Percentiles rank a stretch among this genome's conserved stretches.
phyloP scores from a whole-genome alignment of 2,329 filamentous ascomycete species.

The Xylariales sp. region DNA sequence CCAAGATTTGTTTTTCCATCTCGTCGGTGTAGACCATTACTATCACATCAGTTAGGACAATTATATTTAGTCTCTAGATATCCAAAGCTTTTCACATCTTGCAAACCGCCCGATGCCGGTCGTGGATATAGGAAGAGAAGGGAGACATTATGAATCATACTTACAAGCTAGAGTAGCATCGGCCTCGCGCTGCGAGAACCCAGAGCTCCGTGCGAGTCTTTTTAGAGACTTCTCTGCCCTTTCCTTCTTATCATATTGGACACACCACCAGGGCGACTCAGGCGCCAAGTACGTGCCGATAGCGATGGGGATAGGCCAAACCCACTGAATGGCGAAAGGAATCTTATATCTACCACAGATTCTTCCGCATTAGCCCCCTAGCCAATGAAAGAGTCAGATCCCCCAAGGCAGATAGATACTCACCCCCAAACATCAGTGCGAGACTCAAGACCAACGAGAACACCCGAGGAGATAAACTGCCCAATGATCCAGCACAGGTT shows the following conservation, averaged over 20 bases:
- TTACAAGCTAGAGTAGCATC: constrained; percentile 47
- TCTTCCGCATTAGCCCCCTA: constrained; percentile 1
- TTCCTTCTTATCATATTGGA: constrained; percentile 42
- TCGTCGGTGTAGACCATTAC: constrained; percentile 58
- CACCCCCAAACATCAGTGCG: constrained; percentile 48
- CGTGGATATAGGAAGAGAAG: background rate
- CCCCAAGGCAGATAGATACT: constrained; percentile 25
- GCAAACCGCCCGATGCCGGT: background rate
- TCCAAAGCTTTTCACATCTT: background rate
- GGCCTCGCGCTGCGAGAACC: constrained; percentile 47
- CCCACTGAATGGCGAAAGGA: constrained; percentile 48
- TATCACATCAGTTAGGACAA: constrained; percentile 21
- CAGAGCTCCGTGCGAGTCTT: constrained; percentile 47
- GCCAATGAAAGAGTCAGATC: background rate
- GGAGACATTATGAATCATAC: constrained; percentile 19
- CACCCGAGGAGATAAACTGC: constrained; percentile 54
- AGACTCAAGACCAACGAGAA: constrained; percentile 43
- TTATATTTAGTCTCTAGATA: background rate
- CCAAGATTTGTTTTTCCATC: constrained; percentile 52
- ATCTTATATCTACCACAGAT: constrained; percentile 45
- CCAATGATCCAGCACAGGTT: constrained; percentile 52
- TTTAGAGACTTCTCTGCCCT: constrained; percentile 44
- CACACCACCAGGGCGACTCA: constrained; percentile 49
- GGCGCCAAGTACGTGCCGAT: constrained; percentile 47
- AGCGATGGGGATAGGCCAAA: constrained; percentile 48